A percentile compares a stretch with the other conserved stretches of the same genome.
These are phyloP conservation scores for Pseudocercospora fuligena DNA, from an alignment of 2,329 filamentous ascomycete genomes.

Conservation along the genomic window DNA sequence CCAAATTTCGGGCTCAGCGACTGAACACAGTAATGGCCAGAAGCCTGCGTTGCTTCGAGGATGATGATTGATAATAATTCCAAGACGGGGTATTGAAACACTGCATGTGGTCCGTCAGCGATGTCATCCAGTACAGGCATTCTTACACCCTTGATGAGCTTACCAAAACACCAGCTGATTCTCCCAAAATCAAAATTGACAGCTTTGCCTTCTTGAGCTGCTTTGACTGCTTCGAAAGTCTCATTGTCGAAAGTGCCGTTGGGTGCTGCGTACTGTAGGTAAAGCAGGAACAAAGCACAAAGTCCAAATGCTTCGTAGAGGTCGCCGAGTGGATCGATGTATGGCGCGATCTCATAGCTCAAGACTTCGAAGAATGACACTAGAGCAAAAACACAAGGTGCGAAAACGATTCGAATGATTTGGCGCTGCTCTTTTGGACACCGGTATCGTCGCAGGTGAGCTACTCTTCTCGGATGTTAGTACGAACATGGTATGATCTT, in stretches of 20 bases:
- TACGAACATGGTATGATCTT: neutral
- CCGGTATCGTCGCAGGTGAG: conserved; percentile 37
- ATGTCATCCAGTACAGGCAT: neutral
- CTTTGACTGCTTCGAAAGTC: conserved; percentile 28
- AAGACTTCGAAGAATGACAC: conserved; percentile 33
- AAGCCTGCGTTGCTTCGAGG: conserved; percentile 32
- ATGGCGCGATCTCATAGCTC: conserved; percentile 36
- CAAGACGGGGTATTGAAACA: conserved; percentile 38
- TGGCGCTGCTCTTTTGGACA: conserved; percentile 39
- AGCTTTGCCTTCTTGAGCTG: conserved; percentile 25
- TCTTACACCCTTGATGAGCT: neutral
- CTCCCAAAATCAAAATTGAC: conserved; percentile 26
- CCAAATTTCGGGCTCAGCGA: conserved; percentile 29
- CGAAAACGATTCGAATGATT: conserved; percentile 37
- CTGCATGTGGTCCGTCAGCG: conserved; percentile 5
- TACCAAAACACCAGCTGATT: conserved; percentile 32
- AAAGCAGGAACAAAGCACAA: conserved; percentile 36
- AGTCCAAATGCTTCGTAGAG: conserved; percentile 40
- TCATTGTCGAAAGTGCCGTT: conserved; percentile 31
- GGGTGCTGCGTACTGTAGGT: conserved; percentile 35
- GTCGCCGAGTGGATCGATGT: conserved; percentile 35
- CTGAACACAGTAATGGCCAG: conserved; percentile 33
- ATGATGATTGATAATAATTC: conserved; percentile 33
- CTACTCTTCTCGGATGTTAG: conserved; percentile 5
- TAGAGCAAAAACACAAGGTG: conserved; percentile 32